A percentile compares a stretch with the other conserved stretches of the same genome.
phyloP scores from a whole-genome alignment of 1,139 yeast genomes.

The Candida neerlandica region DNA sequence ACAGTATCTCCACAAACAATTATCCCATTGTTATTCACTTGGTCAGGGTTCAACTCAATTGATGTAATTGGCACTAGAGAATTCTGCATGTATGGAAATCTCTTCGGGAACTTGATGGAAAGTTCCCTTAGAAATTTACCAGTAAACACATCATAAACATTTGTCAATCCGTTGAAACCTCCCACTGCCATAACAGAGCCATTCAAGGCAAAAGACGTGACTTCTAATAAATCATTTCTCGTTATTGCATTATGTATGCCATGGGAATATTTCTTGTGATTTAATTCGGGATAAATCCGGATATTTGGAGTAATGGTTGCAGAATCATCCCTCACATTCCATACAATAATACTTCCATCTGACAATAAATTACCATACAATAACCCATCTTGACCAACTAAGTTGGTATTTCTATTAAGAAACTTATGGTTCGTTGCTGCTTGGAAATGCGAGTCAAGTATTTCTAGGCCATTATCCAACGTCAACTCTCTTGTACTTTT shows the following conservation, averaged over 20 bases:
- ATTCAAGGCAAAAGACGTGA: constrained; percentile 39
- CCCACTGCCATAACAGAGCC: constrained; percentile 57
- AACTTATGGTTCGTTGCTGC: constrained; percentile 10
- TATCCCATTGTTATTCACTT: constrained; percentile 50
- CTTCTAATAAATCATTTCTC: constrained; percentile 11
- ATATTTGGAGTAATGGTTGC: constrained; percentile 23
- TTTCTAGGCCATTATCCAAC: constrained; percentile 19
- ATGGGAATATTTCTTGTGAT: constrained; percentile 21
- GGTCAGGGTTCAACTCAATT: constrained; percentile 47
- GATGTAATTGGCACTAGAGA: constrained; percentile 43
- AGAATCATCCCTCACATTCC: constrained; percentile 38
- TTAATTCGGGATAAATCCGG: constrained; percentile 22
- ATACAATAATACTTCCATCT: constrained; percentile 40
- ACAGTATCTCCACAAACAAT: constrained; percentile 57
- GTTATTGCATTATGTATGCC: constrained; percentile 12
- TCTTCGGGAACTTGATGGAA: constrained; percentile 48
- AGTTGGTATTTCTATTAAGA: constrained; percentile 17
- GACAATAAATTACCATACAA: constrained; percentile 38
- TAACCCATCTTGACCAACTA: constrained; percentile 44
- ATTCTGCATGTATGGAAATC: constrained; percentile 27
- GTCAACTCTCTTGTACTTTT: constrained; percentile 12
- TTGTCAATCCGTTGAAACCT: constrained; percentile 64
- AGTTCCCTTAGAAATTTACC: constrained; percentile 58
- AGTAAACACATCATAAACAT: constrained; percentile 62
- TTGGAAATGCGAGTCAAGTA: constrained; percentile 26